Conservation (phyloP, 2,329 filamentous ascomycete genomes). For the Fusarium sp. region DNA sequence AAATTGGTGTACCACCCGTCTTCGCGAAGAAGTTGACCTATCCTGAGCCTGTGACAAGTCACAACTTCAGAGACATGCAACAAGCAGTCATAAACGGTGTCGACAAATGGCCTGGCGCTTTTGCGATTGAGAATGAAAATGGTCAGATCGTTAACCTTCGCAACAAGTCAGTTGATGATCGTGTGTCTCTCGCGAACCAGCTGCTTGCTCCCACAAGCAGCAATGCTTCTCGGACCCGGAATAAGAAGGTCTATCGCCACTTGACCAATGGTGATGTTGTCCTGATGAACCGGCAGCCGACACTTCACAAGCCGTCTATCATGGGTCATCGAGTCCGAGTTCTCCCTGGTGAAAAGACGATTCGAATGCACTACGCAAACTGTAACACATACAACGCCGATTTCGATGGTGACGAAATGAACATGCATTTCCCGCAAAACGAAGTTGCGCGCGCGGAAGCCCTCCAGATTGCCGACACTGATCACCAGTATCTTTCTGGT, state of each 20-base stretch:
- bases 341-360: constrained; percentile 92
- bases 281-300: constrained; percentile 98
- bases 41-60: constrained; percentile 95
- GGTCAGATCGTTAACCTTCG: constrained; percentile 90
- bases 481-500: constrained; percentile 95
- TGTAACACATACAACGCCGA: constrained; percentile 99
- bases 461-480: constrained; percentile 92
- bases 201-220: constrained; percentile 86
- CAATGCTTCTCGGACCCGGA: constrained; percentile 79
- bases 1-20: constrained; percentile 98
- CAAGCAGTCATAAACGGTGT: constrained; percentile 96
- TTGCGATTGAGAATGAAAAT: constrained; percentile 95
- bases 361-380: constrained; percentile 99
- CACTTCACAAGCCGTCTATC: constrained; percentile 97
- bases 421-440: constrained; percentile 99
- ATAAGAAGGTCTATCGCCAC: constrained; percentile 97
- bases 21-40: constrained; percentile 97
- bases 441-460: constrained; percentile 94
- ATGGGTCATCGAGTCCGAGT: constrained; percentile 97
- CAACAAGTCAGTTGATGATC: constrained; percentile 88
- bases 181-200: constrained; percentile 90
- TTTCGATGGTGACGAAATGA: constrained; percentile 99
- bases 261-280: constrained; percentile 97
- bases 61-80: constrained; percentile 96
- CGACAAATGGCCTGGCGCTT: constrained; percentile 92